Evolutionary conservation across 2,329 filamentous ascomycete species (phyloP).

Genomic region (Nothophaeocryptopus gaeumannii): DNA sequence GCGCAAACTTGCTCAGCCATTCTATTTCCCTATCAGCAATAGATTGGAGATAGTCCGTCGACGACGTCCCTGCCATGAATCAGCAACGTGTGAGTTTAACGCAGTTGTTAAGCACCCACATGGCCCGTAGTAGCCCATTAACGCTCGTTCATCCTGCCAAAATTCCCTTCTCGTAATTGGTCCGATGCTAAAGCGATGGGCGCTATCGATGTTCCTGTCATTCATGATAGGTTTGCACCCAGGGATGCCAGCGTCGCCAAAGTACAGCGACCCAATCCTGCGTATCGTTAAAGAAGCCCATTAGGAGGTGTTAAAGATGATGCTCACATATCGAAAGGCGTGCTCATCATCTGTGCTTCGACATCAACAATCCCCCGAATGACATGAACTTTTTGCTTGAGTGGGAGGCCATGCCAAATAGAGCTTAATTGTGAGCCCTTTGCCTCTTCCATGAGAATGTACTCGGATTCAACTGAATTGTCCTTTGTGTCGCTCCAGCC

Average conservation of each 20-base stretch:
- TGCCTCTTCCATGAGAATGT: constrained; percentile 35
- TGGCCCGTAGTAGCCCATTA: constrained; percentile 32
- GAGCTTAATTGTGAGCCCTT: constrained; percentile 28
- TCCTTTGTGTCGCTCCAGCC: constrained; percentile 20
- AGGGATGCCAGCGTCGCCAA: constrained; percentile 1
- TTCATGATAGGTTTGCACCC: constrained; percentile 4
- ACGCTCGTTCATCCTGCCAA: constrained; percentile 36
- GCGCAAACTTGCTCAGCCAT: constrained; percentile 2
- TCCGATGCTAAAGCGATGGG: constrained; percentile 37
- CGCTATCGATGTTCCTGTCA: constrained; percentile 20
- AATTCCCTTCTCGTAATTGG: constrained; percentile 37
- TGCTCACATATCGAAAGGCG: constrained; percentile 36
- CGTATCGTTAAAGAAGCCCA: not conserved
- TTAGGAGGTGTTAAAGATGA: constrained; percentile 18
- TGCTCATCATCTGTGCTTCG: constrained; percentile 37
- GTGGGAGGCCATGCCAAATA: constrained; percentile 32
- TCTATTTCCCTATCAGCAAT: constrained; percentile 7
- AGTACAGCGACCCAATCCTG: constrained; percentile 8
- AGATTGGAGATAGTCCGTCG: constrained; percentile 6
- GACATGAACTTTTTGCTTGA: constrained; percentile 29
- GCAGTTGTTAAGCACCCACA: constrained; percentile 5
- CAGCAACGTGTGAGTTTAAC: constrained; percentile 3
- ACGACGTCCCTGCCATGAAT: constrained; percentile 5
- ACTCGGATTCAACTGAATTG: constrained; percentile 29
- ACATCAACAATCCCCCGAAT: constrained; percentile 36